Conservation (phyloP, 805 yeast species). For the Gaillardinia entomophila region DNA sequence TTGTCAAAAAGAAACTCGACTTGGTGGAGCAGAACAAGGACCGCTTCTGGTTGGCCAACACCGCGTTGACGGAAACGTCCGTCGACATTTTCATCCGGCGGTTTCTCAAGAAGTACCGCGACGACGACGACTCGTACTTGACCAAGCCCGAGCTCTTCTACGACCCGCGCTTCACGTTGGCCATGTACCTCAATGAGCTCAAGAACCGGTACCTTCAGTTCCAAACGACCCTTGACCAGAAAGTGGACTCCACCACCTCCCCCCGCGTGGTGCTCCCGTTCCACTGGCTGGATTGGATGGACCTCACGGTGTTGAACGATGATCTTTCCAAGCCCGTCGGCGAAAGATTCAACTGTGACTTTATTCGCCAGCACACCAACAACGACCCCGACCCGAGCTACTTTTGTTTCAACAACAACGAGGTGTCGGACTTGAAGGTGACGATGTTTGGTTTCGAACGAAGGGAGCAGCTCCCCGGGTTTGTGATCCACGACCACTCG, state of each 20-base stretch:
- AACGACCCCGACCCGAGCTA: slow-evolving; percentile 5
- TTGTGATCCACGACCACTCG: slow-evolving; percentile 12
- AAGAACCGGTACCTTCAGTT: slow-evolving; percentile 2
- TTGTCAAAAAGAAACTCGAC: slow-evolving; percentile 7
- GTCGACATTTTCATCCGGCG: slow-evolving; percentile 8
- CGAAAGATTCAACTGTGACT: slow-evolving; percentile 15
- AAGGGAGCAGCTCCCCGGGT: slow-evolving; percentile 22
- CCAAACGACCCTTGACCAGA: too few species aligned
- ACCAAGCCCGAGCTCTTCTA: slow-evolving; percentile 10
- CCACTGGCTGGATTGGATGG: slow-evolving; percentile 27
- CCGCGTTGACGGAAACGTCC: slow-evolving; percentile 11
- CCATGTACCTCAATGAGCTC: slow-evolving; percentile 13
- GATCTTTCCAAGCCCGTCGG: slow-evolving; percentile 14
- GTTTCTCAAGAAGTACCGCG: slow-evolving; percentile 8
- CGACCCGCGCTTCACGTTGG: slow-evolving; percentile 16
- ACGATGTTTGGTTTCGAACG: slow-evolving; percentile 14
- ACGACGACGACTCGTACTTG: slow-evolving; percentile 13
- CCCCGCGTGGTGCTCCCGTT: slow-evolving; percentile 16
- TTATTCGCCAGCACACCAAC: slow-evolving; percentile 7
- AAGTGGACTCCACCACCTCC: background rate
- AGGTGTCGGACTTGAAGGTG: slow-evolving; percentile 12
- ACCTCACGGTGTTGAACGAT: slow-evolving; percentile 11
- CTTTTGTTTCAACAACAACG: slow-evolving; percentile 14
- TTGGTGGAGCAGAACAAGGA: slow-evolving; percentile 12
- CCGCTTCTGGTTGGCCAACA: slow-evolving; percentile 20